Base-by-base conservation (phyloP, 768 basidiomycete species). In the Paxillus rubicundulus region DNA sequence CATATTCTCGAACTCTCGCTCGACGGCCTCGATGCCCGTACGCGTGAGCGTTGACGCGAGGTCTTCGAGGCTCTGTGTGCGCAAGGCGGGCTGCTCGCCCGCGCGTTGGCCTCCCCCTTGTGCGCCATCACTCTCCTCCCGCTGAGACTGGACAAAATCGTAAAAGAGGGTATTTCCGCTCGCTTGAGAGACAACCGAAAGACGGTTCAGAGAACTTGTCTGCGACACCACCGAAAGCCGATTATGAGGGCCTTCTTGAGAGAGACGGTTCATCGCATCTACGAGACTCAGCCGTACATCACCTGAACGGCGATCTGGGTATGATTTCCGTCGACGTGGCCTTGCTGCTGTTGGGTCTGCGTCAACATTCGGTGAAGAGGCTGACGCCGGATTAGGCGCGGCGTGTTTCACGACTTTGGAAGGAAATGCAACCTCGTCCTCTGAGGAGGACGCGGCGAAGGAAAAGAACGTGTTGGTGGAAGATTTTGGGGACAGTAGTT, bases 101-200 rank as follows among this genome's bases (percentile, higher is more conserved):
- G 18, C 12, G 1, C 9, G 24, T 49, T 24, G 18, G 13, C 27
- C 17, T 28, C 33, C 43, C 38, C n/a, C 40, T 14, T 47, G 9
- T 24, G 16, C 24, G 43, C 9, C 16, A 16, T 18, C 37, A 9
- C 3, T 17, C 17, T 40, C 27, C 3, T 45, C 53, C 8, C 5
- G 54, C 2, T 48, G 56, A 3, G 53, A 27, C 9, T 67, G 51
- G 18, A 24, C 43, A 14, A 47, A 13, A 16, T 67, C 66, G 20
- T 55, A 67, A 45, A 68, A 67, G 18, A 61, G 50, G 2, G 66
- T 70, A 21, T 63, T 58, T 1, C 66, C 66, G 14, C 66, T 67
- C 16, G 56, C 47, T 27, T 60, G 55, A 16, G 68, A 70, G 0
- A 49, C 43, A 2, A 58, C 34, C 0, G 66, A 67, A 43, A 70